These are phyloP conservation scores for Boletus barrowsii DNA, from an alignment of 768 basidiomycete species.

Conservation along the genomic window DNA sequence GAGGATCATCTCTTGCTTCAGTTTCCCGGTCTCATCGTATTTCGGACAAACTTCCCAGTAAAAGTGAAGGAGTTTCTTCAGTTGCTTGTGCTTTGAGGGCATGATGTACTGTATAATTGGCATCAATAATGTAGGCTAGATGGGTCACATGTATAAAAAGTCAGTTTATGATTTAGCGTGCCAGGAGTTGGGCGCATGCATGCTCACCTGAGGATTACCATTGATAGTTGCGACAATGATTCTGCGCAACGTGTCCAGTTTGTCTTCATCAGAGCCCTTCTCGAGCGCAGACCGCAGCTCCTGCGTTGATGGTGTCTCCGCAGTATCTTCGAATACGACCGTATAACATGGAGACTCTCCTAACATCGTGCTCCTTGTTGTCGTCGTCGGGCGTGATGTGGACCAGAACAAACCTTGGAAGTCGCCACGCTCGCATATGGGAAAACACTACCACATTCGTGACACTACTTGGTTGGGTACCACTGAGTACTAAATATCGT, in stretches of 20 bases:
- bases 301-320: conserved; percentile 73
- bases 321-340: conserved; percentile 67
- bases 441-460: conserved; percentile 9
- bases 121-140: conserved; percentile 90
- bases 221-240: conserved; percentile 94
- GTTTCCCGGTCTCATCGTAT: conserved; percentile 92
- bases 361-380: conserved; percentile 22
- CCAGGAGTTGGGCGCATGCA: not conserved
- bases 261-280: conserved; percentile 96
- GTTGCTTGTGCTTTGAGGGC: conserved; percentile 90
- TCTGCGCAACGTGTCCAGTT: conserved; percentile 91
- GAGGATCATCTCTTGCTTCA: conserved; percentile 99
- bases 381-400: conserved; percentile 12
- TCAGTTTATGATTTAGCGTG: not conserved
- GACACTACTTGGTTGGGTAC: not conserved
- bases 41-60: conserved; percentile 99
- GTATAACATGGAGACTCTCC: conserved; percentile 74
- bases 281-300: conserved; percentile 83
- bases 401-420: not conserved
- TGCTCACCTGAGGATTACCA: conserved; percentile 83
- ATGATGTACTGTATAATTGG: conserved; percentile 97
- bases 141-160: not conserved
- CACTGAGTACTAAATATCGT: no score
- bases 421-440: not conserved
- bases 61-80: conserved; percentile 95